A percentile compares a stretch with the other conserved stretches of the same genome.
These are phyloP conservation scores for Suillus placidus DNA, from an alignment of 768 basidiomycete genomes.

Conservation along the genomic window DNA sequence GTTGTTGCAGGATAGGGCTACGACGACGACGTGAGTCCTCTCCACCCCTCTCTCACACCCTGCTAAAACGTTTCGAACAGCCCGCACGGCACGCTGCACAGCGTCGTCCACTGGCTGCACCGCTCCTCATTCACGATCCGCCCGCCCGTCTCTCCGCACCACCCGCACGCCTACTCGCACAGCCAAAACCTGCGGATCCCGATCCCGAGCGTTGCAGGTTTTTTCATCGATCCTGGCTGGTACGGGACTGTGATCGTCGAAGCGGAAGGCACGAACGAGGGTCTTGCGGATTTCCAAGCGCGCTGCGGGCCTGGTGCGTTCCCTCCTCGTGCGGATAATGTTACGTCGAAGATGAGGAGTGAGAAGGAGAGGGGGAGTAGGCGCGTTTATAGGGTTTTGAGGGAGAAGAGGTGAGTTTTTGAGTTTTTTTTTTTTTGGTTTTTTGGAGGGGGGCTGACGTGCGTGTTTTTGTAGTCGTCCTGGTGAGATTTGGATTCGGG, in stretches of 20 bases:
- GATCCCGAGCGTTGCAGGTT: constrained; percentile 55
- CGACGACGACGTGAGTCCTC: constrained; percentile 77
- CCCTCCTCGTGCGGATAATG: constrained; percentile 54
- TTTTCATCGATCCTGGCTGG: constrained; percentile 78
- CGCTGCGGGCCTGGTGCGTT: constrained; percentile 72
- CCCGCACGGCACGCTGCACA: constrained; percentile 78
- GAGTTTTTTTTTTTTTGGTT: constrained; percentile 17
- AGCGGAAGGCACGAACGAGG: constrained; percentile 86
- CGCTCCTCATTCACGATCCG: constrained; percentile 76
- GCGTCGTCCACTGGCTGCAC: constrained; percentile 85
- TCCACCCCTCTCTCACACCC: not conserved
- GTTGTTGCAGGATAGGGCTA: constrained; percentile 73
- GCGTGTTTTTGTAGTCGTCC: constrained; percentile 52
- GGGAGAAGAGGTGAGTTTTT: constrained; percentile 72
- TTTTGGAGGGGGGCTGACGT: too few relatives aligned
- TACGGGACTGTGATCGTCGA: constrained; percentile 83
- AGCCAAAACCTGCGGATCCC: constrained; percentile 39
- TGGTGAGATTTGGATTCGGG: constrained; percentile 71
- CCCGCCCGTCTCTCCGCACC: constrained; percentile 42
- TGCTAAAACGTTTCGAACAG: constrained; percentile 39
- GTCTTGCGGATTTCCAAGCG: constrained; percentile 73
- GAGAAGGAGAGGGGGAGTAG: constrained; percentile 47
- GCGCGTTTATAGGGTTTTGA: constrained; percentile 68
- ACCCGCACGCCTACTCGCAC: constrained; percentile 31
- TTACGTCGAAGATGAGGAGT: constrained; percentile 36